Conservation (phyloP, 2,329 filamentous ascomycete genomes). For the Ophiosphaerella narmari region DNA sequence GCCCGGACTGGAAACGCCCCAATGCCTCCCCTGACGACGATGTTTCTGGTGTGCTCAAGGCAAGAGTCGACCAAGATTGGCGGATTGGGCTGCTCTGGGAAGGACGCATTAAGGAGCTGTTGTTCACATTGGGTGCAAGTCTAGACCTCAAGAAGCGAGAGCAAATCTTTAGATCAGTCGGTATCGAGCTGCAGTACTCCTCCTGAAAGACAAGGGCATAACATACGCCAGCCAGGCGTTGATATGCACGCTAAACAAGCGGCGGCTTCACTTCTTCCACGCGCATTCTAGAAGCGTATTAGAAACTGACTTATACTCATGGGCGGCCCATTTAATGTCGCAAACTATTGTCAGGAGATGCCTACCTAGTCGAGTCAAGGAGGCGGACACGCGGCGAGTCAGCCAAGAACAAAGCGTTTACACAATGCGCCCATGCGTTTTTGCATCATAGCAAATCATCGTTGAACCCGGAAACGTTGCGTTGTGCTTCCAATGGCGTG, state of each 20-base stretch:
- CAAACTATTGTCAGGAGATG: constrained; percentile 21
- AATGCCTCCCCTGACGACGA: constrained; percentile 59
- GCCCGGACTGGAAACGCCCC: constrained; percentile 47
- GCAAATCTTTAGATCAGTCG: constrained; percentile 76
- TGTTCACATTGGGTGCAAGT: constrained; percentile 87
- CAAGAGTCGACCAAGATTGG: constrained; percentile 85
- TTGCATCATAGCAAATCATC: constrained; percentile 18
- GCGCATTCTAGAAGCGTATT: constrained; percentile 22
- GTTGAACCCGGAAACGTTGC: constrained; percentile 16
- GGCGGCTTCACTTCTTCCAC: constrained; percentile 13
- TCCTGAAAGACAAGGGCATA: constrained; percentile 58
- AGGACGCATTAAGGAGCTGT: constrained; percentile 84
- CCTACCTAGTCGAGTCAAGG: constrained; percentile 14
- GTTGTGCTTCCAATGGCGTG: constrained; percentile 28
- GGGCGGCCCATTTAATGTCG: constrained; percentile 14
- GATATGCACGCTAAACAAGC: neutral
- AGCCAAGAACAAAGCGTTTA: constrained; percentile 1
- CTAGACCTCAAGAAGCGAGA: constrained; percentile 79
- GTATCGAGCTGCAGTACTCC: constrained; percentile 81
- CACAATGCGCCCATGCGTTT: constrained; percentile 16
- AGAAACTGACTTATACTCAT: neutral
- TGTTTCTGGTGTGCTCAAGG: constrained; percentile 86
- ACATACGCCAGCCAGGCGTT: too few relatives aligned
- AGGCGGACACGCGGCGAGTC: constrained; percentile 12
- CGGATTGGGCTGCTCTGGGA: constrained; percentile 90